Base-by-base conservation (phyloP, 2,329 filamentous ascomycete genomes). In the Cadophora sp. region DNA sequence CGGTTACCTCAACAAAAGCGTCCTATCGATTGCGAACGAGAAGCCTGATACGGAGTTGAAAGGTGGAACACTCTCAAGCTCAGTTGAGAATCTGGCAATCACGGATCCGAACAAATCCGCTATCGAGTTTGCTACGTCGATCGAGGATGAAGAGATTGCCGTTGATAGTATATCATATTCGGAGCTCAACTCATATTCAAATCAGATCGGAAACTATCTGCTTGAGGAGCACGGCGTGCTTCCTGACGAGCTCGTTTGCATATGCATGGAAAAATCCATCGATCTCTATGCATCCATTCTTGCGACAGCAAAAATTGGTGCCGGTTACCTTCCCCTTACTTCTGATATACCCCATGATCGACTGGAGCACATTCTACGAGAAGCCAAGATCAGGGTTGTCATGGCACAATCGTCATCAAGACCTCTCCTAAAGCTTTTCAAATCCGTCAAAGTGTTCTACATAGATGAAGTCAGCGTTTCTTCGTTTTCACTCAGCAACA, bases 291-390 rank as follows among this genome's bases (percentile, higher is more conserved):
- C 89, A 31, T 85, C 89, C 0, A 92, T 97, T 29, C 82, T 97
- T 34, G 93, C 88, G 1, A 85, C 90, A 26, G 79, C 93, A 37
- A 97, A 97, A 75, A 82, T 88, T 5, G 92, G 93, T 9, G 90
- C 89, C 74, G 92, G 89, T 8, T 96, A 97, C 75, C 80, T 97
- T n/a, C 93, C 93, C 0, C 83, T 97, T 4, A 84, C 92, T 0
- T 91, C 92, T 0, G 88, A 86, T n/a, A 91, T 90, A 0, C 92
- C 93, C 0, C 26, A 76, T 0, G 84, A 87, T 11, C 84, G 92
- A 62, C 81, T 91, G 0, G 77, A 81, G 2, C 81, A 84, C 2
- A 92, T 96, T 26, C 72, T 97, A 19, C 70, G 79, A 0, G 88
- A 92, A 72, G 86, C 91, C 0, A 78, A 81, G 0, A 82, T 89